Evolutionary conservation across 331 rosid species (phyloP), one percentile per base, ranked within the genome.

Genomic region (Prunus yedoensis): DNA sequence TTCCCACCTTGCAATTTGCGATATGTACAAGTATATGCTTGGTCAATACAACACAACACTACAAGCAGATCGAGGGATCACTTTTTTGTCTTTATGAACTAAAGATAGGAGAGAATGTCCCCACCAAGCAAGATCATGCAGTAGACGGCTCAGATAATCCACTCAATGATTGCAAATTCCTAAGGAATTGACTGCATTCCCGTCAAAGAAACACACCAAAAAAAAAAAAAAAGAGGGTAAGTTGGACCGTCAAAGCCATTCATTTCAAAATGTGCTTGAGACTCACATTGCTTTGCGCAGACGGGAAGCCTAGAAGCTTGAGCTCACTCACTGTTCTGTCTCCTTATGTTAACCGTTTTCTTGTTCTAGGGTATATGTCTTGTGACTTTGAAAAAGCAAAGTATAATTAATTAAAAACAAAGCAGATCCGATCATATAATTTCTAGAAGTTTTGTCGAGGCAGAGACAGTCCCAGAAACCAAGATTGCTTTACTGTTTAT

Each of bases 171-270:
- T 38, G 43, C 43, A 21, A 67, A 41, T 30, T n/a, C 25, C 68
- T 28, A 17, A 62, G 17, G 43, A 38, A 38, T 38, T 38, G 9
- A 38, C 43, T 38, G 43, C 43, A 38, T 38, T 38, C 38, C 38
- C 38, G 38, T 32, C 43, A 38, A 38, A 38, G 8, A 38, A 38
- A 38, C 17, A 35, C 5, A 3, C 21, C 2, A 3, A 5, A 56
- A 28, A 5, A 7, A n/a, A 20, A 75, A 65, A 90, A 83, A 23
- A 1, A 23, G 77, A 52, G 21, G 88, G 3, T 1, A 81, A 77
- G 87, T 86, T 86, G 83, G 91, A 89, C 90, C 77, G 95, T 89
- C 98, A 93, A 89, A 86, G 70, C 87, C 91, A 88, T 87, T 89
- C 78, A 90, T 81, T 78, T 79, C 43, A 38, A 38, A 38, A 38